A percentile compares a stretch with the other conserved stretches of the same genome.
These are phyloP conservation scores for Uromyces viciae-fabae DNA, from an alignment of 1,284 basidiomycete genomes.

Conservation along the genomic window DNA sequence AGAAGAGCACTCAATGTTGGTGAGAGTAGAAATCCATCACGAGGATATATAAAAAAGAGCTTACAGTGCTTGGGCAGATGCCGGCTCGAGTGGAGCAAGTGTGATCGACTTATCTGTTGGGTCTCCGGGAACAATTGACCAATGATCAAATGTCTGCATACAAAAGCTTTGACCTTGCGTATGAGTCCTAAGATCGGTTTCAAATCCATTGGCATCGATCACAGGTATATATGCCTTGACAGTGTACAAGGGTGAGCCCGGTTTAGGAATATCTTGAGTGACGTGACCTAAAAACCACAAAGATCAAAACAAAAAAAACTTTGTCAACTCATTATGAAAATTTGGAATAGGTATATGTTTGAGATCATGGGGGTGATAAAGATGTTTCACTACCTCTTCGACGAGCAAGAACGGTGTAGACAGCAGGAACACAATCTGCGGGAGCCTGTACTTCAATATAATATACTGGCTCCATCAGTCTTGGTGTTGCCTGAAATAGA, in stretches of 20 bases:
- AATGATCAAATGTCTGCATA: constrained; percentile 93
- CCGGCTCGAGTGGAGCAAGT: constrained; percentile 90
- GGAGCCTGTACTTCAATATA: constrained; percentile 97
- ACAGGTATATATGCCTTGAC: constrained; percentile 97
- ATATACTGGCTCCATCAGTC: constrained; percentile 84
- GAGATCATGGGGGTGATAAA: not conserved
- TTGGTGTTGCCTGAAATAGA: constrained; percentile 52
- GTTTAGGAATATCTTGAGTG: constrained; percentile 93
- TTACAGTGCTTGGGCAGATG: constrained; percentile 76
- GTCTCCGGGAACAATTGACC: constrained; percentile 96
- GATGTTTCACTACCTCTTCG: constrained; percentile 60
- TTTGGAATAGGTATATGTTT: too few species aligned
- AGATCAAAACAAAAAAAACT: not conserved
- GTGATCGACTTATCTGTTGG: constrained; percentile 93
- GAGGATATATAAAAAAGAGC: constrained; percentile 1
- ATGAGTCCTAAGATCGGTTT: constrained; percentile 92
- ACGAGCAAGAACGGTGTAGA: constrained; percentile 93
- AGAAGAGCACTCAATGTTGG: not conserved
- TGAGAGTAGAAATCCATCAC: not conserved
- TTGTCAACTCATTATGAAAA: too few species aligned
- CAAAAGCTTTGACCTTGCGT: constrained; percentile 98
- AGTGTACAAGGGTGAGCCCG: constrained; percentile 92
- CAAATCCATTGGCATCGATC: constrained; percentile 97
- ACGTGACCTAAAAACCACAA: constrained; percentile 68
- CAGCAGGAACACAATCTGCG: constrained; percentile 94